Conservation (phyloP, 345 rosid species). For the Crucihimalaya himalaica region DNA sequence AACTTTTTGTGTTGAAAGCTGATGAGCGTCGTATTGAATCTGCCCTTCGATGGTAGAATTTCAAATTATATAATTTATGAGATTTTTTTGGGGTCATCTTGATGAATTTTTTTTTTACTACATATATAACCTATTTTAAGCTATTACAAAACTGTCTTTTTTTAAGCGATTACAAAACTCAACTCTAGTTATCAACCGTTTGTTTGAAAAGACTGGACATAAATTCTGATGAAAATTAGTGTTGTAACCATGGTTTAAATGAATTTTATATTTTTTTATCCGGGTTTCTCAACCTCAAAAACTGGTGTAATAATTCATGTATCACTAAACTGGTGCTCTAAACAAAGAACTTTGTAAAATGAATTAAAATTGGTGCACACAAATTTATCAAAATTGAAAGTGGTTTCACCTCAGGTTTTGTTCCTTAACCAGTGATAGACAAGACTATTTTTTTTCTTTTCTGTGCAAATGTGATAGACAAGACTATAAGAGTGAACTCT, state of each 20-base stretch:
- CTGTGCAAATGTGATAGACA: no score
- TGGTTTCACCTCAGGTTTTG: background rate
- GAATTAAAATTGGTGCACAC: background rate
- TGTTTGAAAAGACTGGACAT: background rate
- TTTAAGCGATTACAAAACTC: background rate
- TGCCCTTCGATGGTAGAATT: background rate
- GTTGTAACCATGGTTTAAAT: background rate
- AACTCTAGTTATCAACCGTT: background rate
- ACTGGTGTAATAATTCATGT: background rate
- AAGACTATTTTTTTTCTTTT: no score
- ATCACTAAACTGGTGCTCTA: background rate
- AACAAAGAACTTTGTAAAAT: background rate
- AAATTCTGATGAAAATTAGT: background rate
- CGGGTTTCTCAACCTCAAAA: background rate
- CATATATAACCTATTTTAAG: no score
- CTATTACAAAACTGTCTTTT: background rate
- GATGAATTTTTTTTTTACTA: background rate
- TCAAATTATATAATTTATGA: background rate
- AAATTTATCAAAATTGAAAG: conserved; percentile 13
- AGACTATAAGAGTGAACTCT: background rate
- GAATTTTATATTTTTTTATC: background rate
- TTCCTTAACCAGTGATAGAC: background rate
- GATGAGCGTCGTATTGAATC: conserved; percentile 1
- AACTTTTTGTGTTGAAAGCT: background rate
- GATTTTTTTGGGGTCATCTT: background rate